Evolutionary conservation across 2,329 filamentous ascomycete species (phyloP), one percentile per base, ranked within the genome.

Genomic region (Monosporascus cannonballus): DNA sequence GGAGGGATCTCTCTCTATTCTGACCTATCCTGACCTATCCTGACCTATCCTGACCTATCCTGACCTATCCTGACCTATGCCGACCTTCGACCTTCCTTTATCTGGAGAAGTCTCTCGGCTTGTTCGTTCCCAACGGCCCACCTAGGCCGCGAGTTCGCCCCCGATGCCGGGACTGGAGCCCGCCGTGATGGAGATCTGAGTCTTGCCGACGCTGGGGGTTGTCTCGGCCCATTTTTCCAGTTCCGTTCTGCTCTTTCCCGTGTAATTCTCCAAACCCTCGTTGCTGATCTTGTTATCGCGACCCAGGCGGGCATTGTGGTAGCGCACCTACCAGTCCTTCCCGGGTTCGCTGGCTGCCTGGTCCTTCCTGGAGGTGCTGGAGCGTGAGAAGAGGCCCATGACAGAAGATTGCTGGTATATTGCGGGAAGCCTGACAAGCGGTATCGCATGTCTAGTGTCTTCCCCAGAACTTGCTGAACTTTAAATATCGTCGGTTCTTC

Each of bases 241-340:
- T 58, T 67, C 55, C 1, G 48, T 59, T 15, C 58, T 60, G 24
- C 59, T 59, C 59, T 67, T 74, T 59, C 73, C 72, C 36, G 71
- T 73, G 65, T 73, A 72, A 55, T 72, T 73, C 27, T 64, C 48
- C 27, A 75, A 57, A 54, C 73, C 71, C 11, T 70, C 70, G 53
- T 74, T 71, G 55, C 65, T 69, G 46, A 71, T 64, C 22, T 52
- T 37, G 20, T 56, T 56, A 47, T 57, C 49, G n/a, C 55, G 55
- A 24, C 57, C 53, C n/a, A 27, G 53, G 18, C 59, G 58, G 49
- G 56, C 56, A 41, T 62, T 58, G 18, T 54, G n/a, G 45, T 55
- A 63, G 18, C 60, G 60, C 18, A 51, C 54, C 45, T 64, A 64
- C 27, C 24, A 24, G 15, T 15, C n/a, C 42, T 18, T 2, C 18